These are phyloP conservation scores for Cladophialophora carrionii DNA, from an alignment of 2,329 filamentous ascomycete genomes.

Conservation along the genomic window DNA sequence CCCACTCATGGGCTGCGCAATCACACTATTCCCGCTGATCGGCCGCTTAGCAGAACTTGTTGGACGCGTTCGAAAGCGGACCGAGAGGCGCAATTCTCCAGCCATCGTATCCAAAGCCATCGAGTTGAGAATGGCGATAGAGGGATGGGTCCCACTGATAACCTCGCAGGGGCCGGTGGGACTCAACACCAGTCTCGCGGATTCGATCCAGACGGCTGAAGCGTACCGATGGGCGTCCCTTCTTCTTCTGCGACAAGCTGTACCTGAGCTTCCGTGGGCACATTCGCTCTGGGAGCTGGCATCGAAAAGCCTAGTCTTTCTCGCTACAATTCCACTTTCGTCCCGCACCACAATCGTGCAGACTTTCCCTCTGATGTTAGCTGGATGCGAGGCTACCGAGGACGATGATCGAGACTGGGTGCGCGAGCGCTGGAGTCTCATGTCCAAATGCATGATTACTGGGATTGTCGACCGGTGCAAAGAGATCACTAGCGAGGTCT, in stretches of 20 bases:
- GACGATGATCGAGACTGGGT: conserved; percentile 68
- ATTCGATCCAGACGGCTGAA: conserved; percentile 66
- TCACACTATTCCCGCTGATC: conserved; percentile 68
- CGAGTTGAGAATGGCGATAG: conserved; percentile 62
- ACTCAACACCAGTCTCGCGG: conserved; percentile 62
- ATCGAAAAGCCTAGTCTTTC: conserved; percentile 61
- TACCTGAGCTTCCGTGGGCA: conserved; percentile 67
- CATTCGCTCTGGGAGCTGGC: conserved; percentile 59
- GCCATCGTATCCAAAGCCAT: conserved; percentile 64
- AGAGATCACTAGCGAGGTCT: conserved; percentile 67
- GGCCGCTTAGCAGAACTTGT: conserved; percentile 68
- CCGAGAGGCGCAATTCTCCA: conserved; percentile 54
- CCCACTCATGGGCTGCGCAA: conserved; percentile 69
- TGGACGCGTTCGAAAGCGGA: conserved; percentile 59
- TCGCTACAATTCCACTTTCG: conserved; percentile 65
- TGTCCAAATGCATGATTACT: conserved; percentile 65
- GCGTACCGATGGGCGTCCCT: conserved; percentile 69
- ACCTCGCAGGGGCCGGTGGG: conserved; percentile 63
- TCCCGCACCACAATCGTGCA: conserved; percentile 69
- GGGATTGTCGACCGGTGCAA: conserved; percentile 68
- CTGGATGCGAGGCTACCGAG: conserved; percentile 64
- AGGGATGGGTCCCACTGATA: conserved; percentile 61
- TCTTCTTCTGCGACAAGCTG: conserved; percentile 67
- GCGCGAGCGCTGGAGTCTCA: conserved; percentile 62
- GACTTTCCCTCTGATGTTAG: conserved; percentile 68